Conservation (phyloP, 345 rosid genomes). For the Trapa bicornis region DNA sequence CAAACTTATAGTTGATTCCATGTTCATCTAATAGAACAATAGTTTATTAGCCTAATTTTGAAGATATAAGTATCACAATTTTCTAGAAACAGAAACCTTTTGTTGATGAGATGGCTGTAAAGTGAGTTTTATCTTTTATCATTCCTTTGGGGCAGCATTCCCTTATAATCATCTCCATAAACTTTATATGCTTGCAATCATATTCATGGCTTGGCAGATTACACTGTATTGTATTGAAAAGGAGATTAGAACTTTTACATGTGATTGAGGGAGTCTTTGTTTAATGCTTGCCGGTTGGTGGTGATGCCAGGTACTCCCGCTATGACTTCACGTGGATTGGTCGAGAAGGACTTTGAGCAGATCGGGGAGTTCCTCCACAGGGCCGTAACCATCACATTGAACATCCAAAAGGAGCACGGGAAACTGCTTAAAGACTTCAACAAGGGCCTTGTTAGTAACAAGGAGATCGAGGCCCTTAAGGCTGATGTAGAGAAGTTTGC, state of each 20-base stretch:
- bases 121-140: neutral
- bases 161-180: too few species aligned
- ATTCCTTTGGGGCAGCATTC: too few species aligned
- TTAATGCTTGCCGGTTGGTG: too few species aligned
- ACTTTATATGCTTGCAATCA: too few species aligned
- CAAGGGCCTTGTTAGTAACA: conserved; percentile 78
- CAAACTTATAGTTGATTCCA: neutral
- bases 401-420: conserved; percentile 72
- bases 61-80: neutral
- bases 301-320: conserved; percentile 68
- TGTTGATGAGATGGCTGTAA: neutral
- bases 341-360: conserved; percentile 93
- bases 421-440: conserved; percentile 86
- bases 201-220: too few species aligned
- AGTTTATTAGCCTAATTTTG: too few species aligned
- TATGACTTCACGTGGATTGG: conserved; percentile 95
- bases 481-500: conserved; percentile 71
- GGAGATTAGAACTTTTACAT: too few species aligned
- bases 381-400: conserved; percentile 69
- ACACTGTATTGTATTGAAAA: too few species aligned
- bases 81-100: too few species aligned
- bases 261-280: too few species aligned
- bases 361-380: conserved; percentile 90
- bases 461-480: conserved; percentile 77
- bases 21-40: neutral